Conservation (phyloP, 1,284 basidiomycete species). For the Uromyces viciae-fabae region DNA sequence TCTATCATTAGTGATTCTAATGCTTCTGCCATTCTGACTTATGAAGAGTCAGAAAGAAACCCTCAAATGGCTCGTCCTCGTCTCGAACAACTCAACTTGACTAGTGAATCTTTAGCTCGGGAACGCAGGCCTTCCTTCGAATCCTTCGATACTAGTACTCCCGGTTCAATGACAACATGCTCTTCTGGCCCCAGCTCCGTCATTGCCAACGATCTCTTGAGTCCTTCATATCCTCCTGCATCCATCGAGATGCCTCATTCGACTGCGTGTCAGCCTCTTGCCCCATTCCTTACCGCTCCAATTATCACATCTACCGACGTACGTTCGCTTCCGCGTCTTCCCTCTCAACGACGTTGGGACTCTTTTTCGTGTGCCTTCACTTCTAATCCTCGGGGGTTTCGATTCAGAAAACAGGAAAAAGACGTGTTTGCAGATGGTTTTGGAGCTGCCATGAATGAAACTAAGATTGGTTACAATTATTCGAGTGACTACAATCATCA, state of each 20-base stretch:
- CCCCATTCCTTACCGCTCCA: background rate
- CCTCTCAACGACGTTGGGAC: background rate
- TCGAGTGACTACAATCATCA: too few relatives aligned
- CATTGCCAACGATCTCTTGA: background rate
- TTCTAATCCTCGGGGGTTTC: background rate
- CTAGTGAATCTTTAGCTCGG: background rate
- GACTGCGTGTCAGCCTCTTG: background rate
- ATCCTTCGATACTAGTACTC: background rate
- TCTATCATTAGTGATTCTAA: background rate
- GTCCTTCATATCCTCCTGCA: background rate
- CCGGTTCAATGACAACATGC: background rate
- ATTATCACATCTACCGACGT: background rate
- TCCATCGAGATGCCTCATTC: background rate
- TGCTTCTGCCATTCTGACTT: background rate
- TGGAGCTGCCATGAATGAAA: background rate
- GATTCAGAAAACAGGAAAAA: background rate
- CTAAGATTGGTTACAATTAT: too few relatives aligned
- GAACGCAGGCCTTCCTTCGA: background rate
- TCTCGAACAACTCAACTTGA: background rate
- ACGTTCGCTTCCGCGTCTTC: background rate
- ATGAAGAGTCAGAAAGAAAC: background rate
- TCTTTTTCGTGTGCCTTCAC: background rate
- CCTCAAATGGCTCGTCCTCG: background rate
- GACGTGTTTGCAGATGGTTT: slow-evolving; percentile 33
- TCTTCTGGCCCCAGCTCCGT: background rate